Evolutionary conservation across 2,329 filamentous ascomycete genomes (phyloP).

Genomic region (Nemania diffusa): DNA sequence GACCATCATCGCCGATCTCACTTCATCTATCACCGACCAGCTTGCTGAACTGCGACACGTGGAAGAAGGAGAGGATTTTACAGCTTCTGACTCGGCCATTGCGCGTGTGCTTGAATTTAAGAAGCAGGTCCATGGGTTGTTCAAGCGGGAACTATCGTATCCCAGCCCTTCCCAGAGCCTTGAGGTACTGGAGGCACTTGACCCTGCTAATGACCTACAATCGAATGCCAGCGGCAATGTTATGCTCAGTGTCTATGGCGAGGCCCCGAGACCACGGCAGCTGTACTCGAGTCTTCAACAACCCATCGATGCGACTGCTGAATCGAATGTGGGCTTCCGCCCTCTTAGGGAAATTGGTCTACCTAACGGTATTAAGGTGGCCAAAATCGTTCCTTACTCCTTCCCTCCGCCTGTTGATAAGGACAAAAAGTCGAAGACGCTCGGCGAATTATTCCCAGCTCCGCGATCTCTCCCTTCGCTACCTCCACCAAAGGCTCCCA

Average conservation of each 20-base stretch:
- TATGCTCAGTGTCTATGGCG: conserved; percentile 81
- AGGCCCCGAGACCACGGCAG: conserved; percentile 77
- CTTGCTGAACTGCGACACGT: conserved; percentile 56
- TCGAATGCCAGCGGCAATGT: conserved; percentile 60
- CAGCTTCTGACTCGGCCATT: conserved; percentile 51
- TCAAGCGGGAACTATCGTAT: conserved; percentile 69
- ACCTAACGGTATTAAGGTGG: conserved; percentile 78
- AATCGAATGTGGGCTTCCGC: conserved; percentile 46
- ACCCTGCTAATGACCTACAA: conserved; percentile 54
- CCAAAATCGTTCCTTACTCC: conserved; percentile 67
- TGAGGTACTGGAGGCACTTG: conserved; percentile 51
- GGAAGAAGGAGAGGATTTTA: conserved; percentile 39
- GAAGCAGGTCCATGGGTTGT: conserved; percentile 69
- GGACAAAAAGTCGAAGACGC: conserved; percentile 65
- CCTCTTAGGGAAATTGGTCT: conserved; percentile 72
- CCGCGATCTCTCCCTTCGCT: conserved; percentile 72
- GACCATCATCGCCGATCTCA: conserved; percentile 70
- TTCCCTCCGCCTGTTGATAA: conserved; percentile 57
- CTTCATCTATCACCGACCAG: conserved; percentile 59
- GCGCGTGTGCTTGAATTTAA: conserved; percentile 67
- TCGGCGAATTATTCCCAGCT: conserved; percentile 79
- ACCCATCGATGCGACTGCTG: conserved; percentile 48
- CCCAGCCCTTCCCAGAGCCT: conserved; percentile 53
- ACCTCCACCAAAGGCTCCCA: conserved; percentile 77
- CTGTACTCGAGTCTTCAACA: conserved; percentile 87